Conservation (phyloP, 768 basidiomycete genomes). For the Rhizopogon vesiculosus region DNA sequence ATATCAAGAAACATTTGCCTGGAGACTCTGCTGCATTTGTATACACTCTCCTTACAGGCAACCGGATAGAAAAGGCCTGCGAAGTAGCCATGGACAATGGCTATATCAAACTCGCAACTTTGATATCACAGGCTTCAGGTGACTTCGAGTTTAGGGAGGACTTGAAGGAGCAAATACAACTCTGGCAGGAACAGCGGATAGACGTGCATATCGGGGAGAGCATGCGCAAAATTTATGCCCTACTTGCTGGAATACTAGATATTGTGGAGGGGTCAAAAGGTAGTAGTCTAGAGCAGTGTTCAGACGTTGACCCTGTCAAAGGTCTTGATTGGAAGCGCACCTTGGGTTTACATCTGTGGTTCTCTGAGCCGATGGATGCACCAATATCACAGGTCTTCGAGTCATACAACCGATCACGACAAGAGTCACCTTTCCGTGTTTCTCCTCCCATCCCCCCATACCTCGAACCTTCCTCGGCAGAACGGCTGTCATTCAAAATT, state of each 20-base stretch:
- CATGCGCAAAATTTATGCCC: constrained; percentile 76
- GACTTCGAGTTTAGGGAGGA: constrained; percentile 72
- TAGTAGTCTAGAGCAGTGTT: constrained; percentile 45
- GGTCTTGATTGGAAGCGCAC: constrained; percentile 93
- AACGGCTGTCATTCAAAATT: constrained; percentile 35
- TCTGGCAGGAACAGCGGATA: constrained; percentile 78
- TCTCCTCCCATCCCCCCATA: constrained; percentile 61
- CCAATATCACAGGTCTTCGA: constrained; percentile 66
- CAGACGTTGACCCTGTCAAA: constrained; percentile 58
- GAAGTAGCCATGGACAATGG: constrained; percentile 68
- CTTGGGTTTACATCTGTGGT: constrained; percentile 92
- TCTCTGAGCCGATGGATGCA: constrained; percentile 64
- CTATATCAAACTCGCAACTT: constrained; percentile 81
- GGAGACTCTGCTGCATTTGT: constrained; percentile 45
- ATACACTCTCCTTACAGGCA: constrained; percentile 79
- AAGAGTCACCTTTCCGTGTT: constrained; percentile 34
- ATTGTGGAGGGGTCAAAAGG: constrained; percentile 51
- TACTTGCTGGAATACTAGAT: constrained; percentile 75
- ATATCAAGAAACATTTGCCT: constrained; percentile 49
- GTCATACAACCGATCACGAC: constrained; percentile 47
- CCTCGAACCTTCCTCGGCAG: constrained; percentile 25
- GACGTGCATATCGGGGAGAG: constrained; percentile 63
- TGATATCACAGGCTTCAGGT: constrained; percentile 84
- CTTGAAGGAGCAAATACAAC: constrained; percentile 65
- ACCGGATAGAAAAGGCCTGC: constrained; percentile 84